Base-by-base conservation (phyloP, 176 grass and related monocot species). In the Rhipidocladum racemiflorum region DNA sequence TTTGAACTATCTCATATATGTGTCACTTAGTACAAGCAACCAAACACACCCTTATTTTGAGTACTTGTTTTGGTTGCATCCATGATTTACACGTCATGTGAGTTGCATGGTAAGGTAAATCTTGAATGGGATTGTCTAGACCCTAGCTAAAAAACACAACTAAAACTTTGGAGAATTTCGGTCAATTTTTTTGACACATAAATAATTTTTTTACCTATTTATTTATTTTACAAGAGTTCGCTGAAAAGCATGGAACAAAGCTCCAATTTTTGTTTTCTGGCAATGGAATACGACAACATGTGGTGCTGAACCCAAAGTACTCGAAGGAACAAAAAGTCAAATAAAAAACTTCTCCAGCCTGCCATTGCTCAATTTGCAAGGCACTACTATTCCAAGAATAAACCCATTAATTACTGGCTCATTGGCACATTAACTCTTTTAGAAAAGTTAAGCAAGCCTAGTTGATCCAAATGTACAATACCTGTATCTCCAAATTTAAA, bases 351-450 rank as follows among this genome's bases (percentile, higher is more conserved):
- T 74, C 4, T 14, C 35, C 36, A 49, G 29, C 34, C 1, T 76
- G 70, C 62, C 85, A 83, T 83, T 88, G 80, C 80, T 65, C 80
- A 20, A 35, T 65, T 54, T 65, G 55, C 66, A 88, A 83, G 80
- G 44, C 60, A 88, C 25, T 30, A 7, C 1, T 46, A 7, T 25
- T 21, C 11, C 40, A 61, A 70, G 21, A 64, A 51, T 16, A 62
- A 51, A 35, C 80, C 32, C 27, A 49, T n/a, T 28, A 7, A 49
- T n/a, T 28, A 7, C 17, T 20, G n/a, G 30, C 49, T 75, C 75
- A 32, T 48, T 48, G 3, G 25, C 13, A 7, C 28, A 62, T 49
- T 36, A 61, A 59, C 16, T 68, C 32, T 12, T 35, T 24, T 51
- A 9, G 20, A 36, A 54, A 39, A 13, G 21, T 21, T 14, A 20